These are phyloP conservation scores for Macadamia tetraphylla DNA, from an alignment of 164 flowering plant genomes.

Conservation along the genomic window DNA sequence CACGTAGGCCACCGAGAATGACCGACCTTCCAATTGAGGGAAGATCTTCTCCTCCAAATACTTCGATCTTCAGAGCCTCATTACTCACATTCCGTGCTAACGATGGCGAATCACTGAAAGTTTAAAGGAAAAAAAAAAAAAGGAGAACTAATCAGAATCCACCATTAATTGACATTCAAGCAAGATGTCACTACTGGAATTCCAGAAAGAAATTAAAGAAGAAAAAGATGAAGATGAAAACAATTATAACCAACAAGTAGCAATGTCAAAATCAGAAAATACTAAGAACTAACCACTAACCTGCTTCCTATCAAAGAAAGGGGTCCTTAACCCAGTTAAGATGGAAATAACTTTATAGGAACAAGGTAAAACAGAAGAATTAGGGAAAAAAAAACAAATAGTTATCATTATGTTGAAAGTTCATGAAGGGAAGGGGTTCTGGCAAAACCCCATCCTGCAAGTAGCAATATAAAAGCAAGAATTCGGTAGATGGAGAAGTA, in stretches of 20 bases:
- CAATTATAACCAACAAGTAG: too few relatives aligned
- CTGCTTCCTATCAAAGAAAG: too few relatives aligned
- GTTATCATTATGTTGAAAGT: too few relatives aligned
- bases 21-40: conserved; percentile 32
- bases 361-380: too few relatives aligned
- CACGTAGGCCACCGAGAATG: conserved; percentile 60
- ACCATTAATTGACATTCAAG: neutral
- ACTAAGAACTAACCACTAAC: too few relatives aligned
- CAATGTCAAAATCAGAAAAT: too few relatives aligned
- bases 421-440: too few relatives aligned
- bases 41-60: conserved; percentile 58
- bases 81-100: conserved; percentile 42
- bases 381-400: too few relatives aligned
- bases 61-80: conserved; percentile 36
- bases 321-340: too few relatives aligned
- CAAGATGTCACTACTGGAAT: neutral
- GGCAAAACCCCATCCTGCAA: neutral
- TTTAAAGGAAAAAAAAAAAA: neutral
- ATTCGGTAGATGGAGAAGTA: neutral
- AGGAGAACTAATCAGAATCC: neutral
- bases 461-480: too few relatives aligned
- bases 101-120: neutral
- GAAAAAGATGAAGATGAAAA: neutral
- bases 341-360: too few relatives aligned
- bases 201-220: neutral